Base-by-base conservation (phyloP, 2,329 filamentous ascomycete species). In the Aspergillus pseudoterreus region DNA sequence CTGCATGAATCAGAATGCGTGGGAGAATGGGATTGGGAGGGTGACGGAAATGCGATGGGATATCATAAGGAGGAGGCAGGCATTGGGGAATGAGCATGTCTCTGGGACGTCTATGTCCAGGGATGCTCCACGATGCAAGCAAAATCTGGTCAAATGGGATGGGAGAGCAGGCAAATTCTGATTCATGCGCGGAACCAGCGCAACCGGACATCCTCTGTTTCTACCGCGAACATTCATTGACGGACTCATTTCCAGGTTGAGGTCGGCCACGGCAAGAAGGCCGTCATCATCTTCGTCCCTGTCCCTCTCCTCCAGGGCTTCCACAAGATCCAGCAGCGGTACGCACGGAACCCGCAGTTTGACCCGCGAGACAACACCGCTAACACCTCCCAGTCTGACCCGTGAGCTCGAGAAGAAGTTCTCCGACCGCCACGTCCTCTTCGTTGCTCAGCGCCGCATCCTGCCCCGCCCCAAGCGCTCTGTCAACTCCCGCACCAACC, bases 381-480 rank as follows among this genome's bases (percentile, higher is more conserved):
- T 19, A 22, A 43, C 41, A 22, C 32, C 19, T 21, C 24, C 15
- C 41, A 97, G 92, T 76, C 87, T 99, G 75, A 99, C 94, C 79
- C 94, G 94, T 81, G 94, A 99, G 85, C 92, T 99, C 75, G 94
- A 99, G 88, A 99, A 99, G 91, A 99, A 99, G 84, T 99, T 99
- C 90, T 97, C 94, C 63, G 94, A 99, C 85, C 94, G 94, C 80
- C 94, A 99, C 80, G 94, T 99, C 78, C 84, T 99, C 78, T 91
- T 99, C 86, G 88, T 99, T 71, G 94, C 94, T 70, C 95, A 92
- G 74, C 94, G 94, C 85, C 94, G 94, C 79, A 99, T 99, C 73
- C 85, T 99, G 59, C 92, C 94, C 77, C 91, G 92, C 78, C 94
- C 94, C 78, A 96, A 96, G 90, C 92, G 92, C 77, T 96, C 91